Evolutionary conservation across 331 rosid genomes (phyloP).

Genomic region (Pyracantha coccinea): DNA sequence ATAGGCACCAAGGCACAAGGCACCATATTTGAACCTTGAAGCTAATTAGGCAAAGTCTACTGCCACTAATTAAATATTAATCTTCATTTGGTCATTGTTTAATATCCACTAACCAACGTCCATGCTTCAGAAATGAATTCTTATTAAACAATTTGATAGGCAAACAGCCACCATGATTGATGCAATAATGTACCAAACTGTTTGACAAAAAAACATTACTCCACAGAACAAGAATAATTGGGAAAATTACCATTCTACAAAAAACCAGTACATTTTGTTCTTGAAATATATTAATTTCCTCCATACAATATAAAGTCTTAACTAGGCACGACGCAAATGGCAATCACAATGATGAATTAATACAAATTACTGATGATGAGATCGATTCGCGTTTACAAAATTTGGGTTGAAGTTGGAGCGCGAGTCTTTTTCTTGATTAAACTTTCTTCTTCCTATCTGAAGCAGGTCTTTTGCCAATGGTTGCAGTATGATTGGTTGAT

Average conservation of each 20-base stretch:
- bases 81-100: background rate
- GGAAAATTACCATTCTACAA: background rate
- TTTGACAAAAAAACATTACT: too few species aligned
- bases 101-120: background rate
- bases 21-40: too few species aligned
- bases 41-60: background rate
- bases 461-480: slow-evolving; percentile 26
- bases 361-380: background rate
- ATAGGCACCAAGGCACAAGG: too few species aligned
- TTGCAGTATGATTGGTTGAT: background rate
- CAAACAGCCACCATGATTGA: too few species aligned
- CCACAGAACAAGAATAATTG: too few species aligned
- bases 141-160: too few species aligned
- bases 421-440: slow-evolving; percentile 9
- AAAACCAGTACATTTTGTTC: background rate
- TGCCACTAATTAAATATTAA: background rate
- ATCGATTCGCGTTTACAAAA: background rate
- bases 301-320: background rate
- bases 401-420: background rate
- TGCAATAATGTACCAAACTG: too few species aligned
- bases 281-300: background rate
- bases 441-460: slow-evolving; percentile 44
- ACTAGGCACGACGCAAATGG: background rate
- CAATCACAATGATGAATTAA: background rate
- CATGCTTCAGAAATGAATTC: background rate